A percentile compares a stretch with the other conserved stretches of the same genome.
phyloP scores from a whole-genome alignment of 352 stramenopile species.

The Globisporangium iwayamae region DNA sequence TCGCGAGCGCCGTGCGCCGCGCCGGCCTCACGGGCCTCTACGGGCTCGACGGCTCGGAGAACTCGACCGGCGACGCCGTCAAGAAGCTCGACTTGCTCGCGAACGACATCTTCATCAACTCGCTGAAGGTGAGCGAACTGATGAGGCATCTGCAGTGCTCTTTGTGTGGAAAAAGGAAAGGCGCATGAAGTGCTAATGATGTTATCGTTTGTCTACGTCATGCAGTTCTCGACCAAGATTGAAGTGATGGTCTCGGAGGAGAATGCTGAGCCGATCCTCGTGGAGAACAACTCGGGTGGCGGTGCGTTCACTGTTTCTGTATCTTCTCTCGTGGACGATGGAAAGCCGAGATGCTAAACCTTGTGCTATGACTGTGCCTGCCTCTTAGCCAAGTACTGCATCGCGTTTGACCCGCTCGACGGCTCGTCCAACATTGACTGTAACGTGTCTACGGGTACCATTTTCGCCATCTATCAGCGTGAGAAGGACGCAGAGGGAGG shows the following conservation, averaged over 20 bases:
- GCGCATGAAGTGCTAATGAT: background rate
- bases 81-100: slow-evolving; percentile 99
- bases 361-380: background rate
- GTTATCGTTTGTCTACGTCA: background rate
- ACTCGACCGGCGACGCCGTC: slow-evolving; percentile 96
- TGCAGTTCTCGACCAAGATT: slow-evolving; percentile 94
- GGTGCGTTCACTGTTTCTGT: slow-evolving; percentile 23
- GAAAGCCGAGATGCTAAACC: background rate
- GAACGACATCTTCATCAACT: slow-evolving; percentile 99
- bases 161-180: background rate
- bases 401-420: slow-evolving; percentile 98
- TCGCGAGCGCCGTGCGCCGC: slow-evolving; percentile 95
- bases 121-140: slow-evolving; percentile 60
- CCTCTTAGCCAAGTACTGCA: slow-evolving; percentile 92
- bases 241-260: slow-evolving; percentile 98
- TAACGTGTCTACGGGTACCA: slow-evolving; percentile 98
- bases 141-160: background rate
- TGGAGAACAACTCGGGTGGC: slow-evolving; percentile 54
- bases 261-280: slow-evolving; percentile 96
- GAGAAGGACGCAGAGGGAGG: slow-evolving; percentile 41
- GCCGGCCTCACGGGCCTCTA: slow-evolving; percentile 91
- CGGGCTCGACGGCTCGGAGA: slow-evolving; percentile 95
- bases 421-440: slow-evolving; percentile 99
- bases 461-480: slow-evolving; percentile 97
- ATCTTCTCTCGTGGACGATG: background rate